Base-by-base conservation (phyloP, 2,329 filamentous ascomycete genomes). In the Tolypocladium tropicale region DNA sequence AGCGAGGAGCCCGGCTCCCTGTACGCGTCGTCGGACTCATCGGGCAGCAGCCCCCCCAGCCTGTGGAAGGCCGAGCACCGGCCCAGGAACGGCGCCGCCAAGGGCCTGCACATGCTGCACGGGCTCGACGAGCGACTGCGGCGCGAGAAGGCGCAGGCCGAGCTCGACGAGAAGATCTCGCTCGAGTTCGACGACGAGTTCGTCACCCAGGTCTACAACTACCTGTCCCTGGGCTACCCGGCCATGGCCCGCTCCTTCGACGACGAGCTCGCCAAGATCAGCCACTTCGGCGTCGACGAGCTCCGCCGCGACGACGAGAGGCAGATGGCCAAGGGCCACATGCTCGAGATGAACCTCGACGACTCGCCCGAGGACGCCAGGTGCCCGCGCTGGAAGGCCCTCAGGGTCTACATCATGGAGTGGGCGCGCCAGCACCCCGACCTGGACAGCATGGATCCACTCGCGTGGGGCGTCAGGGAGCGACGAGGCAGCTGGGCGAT, bases 141-240 rank as follows among this genome's bases (percentile, higher is more conserved):
- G 57, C 71, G 74, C 56, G 78, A 80, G 61, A 79, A 79, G 65
- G 74, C 70, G 6, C 71, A 72, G 14, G 76, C 73, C 18, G 78
- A 82, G 62, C 70, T 72, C 1, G 74, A 81, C 60, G 78, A 80
- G 53, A 77, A 78, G 63, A 81, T 84, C 58, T 67, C 73, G 4
- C 70, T 72, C 54, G 91, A 96, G 70, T 95, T 94, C 65, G 78
- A 86, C 58, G 90, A 96, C 68, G 78, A 78, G 4, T 96, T 96
- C 68, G 84, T 96, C 56, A 96, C 92, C 0, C 93, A 97, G 71
- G 92, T 97, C 9, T 97, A 95, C 78, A 96, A 97, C 70, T 97
- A 97, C 70, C 79, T 97, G 18, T 95, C 90, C 0, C 80, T 97
- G 6, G 93, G 93, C 6, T 96, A 96, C 69, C 92, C 93, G 3